phyloP scores from a whole-genome alignment of 495 filamentous ascomycete species.

The Penicillium paxilli region DNA sequence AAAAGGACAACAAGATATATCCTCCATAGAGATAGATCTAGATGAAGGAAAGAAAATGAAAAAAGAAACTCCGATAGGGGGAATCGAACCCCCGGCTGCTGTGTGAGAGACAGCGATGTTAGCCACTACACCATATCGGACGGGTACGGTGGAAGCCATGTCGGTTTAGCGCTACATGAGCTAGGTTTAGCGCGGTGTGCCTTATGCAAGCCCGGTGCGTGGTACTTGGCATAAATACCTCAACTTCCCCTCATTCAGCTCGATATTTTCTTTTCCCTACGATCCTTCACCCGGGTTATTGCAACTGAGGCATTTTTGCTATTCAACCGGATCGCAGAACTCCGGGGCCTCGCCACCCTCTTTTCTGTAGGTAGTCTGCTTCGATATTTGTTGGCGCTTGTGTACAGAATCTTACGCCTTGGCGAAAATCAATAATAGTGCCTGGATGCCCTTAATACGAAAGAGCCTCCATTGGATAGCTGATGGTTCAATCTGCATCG shows the following conservation, averaged over 20 bases:
- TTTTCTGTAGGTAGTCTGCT: conserved; percentile 6
- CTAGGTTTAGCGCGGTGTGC: too few relatives aligned
- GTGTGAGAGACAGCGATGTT: conserved; percentile 41
- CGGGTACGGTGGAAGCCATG: not conserved
- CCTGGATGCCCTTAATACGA: too few relatives aligned
- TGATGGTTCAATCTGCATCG: too few relatives aligned
- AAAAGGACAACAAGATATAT: too few relatives aligned
- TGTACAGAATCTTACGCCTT: too few relatives aligned
- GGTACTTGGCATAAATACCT: too few relatives aligned
- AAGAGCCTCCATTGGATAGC: too few relatives aligned
- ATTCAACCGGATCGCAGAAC: not conserved
- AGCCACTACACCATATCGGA: conserved; percentile 42
- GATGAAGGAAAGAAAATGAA: not conserved
- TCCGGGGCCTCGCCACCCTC: conserved; percentile 5
- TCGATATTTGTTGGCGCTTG: not conserved
- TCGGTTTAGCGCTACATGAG: too few relatives aligned
- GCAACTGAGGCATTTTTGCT: conserved; percentile 5
- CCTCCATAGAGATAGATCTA: not conserved
- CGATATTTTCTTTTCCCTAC: too few relatives aligned
- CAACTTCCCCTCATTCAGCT: too few relatives aligned
- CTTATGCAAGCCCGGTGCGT: too few relatives aligned
- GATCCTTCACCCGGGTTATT: too few relatives aligned
- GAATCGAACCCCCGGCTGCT: conserved; percentile 31
- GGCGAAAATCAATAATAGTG: not conserved
- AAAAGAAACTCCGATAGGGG: conserved; percentile 21